These are phyloP conservation scores for Yarrowia divulgata DNA, from an alignment of 805 yeast genomes.

Conservation along the genomic window DNA sequence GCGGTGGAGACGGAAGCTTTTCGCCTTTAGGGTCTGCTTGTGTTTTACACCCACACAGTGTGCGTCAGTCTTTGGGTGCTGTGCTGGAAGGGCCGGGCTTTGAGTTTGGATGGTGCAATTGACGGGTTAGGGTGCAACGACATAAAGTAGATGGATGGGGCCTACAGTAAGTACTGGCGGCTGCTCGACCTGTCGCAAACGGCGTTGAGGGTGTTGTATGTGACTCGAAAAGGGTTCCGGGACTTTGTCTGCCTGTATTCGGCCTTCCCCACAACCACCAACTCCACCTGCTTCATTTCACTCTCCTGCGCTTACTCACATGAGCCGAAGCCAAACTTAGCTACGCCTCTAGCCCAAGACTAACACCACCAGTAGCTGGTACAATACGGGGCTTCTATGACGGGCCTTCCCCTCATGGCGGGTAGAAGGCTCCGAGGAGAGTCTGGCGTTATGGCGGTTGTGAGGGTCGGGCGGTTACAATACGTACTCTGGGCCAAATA, in stretches of 20 bases:
- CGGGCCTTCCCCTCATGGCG: slow-evolving; percentile 24
- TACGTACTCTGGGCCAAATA: background rate
- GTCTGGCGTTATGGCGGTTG: no score
- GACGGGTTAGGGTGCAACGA: slow-evolving; percentile 25
- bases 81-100: slow-evolving; percentile 12
- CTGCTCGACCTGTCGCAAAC: background rate
- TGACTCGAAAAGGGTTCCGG: background rate
- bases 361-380: background rate
- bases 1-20: slow-evolving; percentile 39
- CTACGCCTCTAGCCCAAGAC: slow-evolving; percentile 24
- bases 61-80: background rate
- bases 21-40: slow-evolving; percentile 34
- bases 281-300: slow-evolving; percentile 3
- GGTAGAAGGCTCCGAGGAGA: no score
- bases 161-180: background rate
- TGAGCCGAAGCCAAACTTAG: slow-evolving; percentile 35
- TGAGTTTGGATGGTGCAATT: slow-evolving; percentile 36
- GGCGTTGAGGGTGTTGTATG: background rate
- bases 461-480: no score
- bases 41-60: background rate
- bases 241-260: background rate
- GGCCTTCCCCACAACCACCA: background rate
- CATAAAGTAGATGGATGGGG: background rate
- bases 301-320: slow-evolving; percentile 37
- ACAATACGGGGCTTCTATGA: slow-evolving; percentile 6